Conservation (phyloP, 2,329 filamentous ascomycete genomes). For the Talaromyces sp. region DNA sequence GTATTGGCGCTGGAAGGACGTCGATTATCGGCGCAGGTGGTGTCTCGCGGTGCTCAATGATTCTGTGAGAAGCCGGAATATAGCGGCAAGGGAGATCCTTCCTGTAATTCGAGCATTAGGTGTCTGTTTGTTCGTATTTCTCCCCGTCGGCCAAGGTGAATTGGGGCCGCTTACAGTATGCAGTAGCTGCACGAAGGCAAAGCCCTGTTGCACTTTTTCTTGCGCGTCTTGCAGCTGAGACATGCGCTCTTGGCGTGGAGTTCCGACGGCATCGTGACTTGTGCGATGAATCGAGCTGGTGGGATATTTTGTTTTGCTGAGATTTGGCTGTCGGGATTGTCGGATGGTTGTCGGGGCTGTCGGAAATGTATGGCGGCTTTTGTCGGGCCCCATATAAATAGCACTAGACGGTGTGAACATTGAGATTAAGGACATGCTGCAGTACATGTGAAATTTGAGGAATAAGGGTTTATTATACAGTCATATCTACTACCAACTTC, state of each 20-base stretch:
- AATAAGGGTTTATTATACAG: neutral
- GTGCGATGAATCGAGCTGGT: neutral
- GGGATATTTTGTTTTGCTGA: neutral
- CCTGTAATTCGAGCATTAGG: neutral
- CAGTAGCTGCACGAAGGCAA: constrained; percentile 3
- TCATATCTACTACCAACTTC: constrained; percentile 14
- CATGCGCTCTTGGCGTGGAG: neutral
- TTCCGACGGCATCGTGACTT: neutral
- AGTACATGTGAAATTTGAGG: too few relatives aligned
- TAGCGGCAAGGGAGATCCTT: neutral
- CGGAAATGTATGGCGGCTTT: neutral
- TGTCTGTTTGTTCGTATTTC: neutral
- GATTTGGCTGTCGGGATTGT: neutral
- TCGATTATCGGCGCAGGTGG: neutral
- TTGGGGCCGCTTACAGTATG: neutral
- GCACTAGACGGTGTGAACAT: neutral
- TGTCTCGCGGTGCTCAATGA: neutral
- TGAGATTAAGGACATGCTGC: neutral
- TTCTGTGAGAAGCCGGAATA: neutral
- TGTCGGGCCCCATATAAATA: neutral
- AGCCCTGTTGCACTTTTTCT: constrained; percentile 2
- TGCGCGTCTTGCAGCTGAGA: neutral
- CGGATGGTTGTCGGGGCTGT: neutral
- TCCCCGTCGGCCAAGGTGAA: too few relatives aligned
- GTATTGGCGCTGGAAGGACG: neutral